Percentiles rank a stretch among this genome's conserved stretches.
Evolutionary conservation across 768 basidiomycete species (phyloP).

Genomic region (Mrakia hoshinonis): DNA sequence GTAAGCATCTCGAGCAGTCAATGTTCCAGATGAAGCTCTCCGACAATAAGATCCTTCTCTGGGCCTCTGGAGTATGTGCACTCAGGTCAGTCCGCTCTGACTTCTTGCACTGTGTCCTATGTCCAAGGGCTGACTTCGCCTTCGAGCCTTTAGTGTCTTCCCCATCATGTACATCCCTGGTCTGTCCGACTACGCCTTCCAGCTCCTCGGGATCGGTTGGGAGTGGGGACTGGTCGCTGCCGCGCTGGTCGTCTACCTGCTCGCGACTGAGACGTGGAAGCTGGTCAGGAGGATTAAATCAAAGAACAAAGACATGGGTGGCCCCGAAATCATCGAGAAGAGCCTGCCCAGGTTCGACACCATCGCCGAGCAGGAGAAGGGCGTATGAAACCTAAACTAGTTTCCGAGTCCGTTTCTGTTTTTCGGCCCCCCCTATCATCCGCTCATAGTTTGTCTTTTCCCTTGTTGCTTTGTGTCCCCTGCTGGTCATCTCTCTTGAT

Average conservation of each 20-base stretch:
- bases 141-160: too few species aligned
- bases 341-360: constrained; percentile 28
- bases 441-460: too few species aligned
- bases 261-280: constrained; percentile 12
- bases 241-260: constrained; percentile 32
- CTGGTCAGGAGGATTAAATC: background rate
- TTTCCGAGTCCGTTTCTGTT: too few species aligned
- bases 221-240: constrained; percentile 41
- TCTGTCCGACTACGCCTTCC: constrained; percentile 36
- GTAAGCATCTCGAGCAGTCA: constrained; percentile 39
- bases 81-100: too few species aligned
- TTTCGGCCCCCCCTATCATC: too few species aligned
- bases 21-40: constrained; percentile 40
- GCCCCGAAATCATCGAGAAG: constrained; percentile 24
- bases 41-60: constrained; percentile 41
- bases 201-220: constrained; percentile 41
- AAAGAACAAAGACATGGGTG: background rate
- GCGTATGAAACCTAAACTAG: too few species aligned
- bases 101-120: too few species aligned
- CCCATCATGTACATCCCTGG: constrained; percentile 42
- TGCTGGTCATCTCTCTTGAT: too few species aligned
- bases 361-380: constrained; percentile 1
- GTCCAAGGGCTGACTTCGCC: too few species aligned
- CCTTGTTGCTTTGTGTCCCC: too few species aligned
- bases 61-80: constrained; percentile 37